A percentile compares a stretch with the other conserved stretches of the same genome.
Conservation (phyloP, 1,139 yeast genomes). For the Geotrichum siamense region DNA sequence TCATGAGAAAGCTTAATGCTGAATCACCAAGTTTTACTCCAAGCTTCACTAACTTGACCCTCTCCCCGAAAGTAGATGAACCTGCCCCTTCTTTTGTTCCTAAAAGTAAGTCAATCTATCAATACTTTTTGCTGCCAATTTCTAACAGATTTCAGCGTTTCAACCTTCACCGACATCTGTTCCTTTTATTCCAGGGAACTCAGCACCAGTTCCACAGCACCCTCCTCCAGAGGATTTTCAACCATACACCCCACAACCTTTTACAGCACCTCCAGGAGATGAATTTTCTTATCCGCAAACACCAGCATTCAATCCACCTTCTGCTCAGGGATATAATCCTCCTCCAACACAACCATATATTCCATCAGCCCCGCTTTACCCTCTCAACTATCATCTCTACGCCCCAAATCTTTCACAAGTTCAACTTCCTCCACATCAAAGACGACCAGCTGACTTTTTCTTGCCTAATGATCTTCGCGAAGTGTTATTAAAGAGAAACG, state of each 20-base stretch:
- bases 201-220: conserved; percentile 14
- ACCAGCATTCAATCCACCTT: neutral
- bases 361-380: conserved; percentile 36
- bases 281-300: neutral
- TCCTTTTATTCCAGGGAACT: conserved; percentile 8
- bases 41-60: conserved; percentile 22
- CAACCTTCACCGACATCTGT: conserved; percentile 3
- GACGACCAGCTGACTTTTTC: conserved; percentile 61
- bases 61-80: conserved; percentile 21
- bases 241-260: conserved; percentile 18
- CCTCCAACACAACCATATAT: neutral
- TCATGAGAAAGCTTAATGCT: conserved; percentile 46
- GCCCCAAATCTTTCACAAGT: conserved; percentile 75
- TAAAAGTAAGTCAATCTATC: conserved; percentile 19
- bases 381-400: conserved; percentile 79
- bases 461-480: conserved; percentile 69
- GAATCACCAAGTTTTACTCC: conserved; percentile 67
- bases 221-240: conserved; percentile 11
- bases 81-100: conserved; percentile 23
- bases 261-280: conserved; percentile 12
- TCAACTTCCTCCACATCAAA: conserved; percentile 55
- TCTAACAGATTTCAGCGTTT: no score
- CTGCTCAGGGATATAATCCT: neutral
- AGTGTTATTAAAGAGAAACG: conserved; percentile 62
- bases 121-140: no score